These are phyloP conservation scores for Pelagophyceae sp. DNA, from an alignment of 352 stramenopile species.

Conservation along the genomic window DNA sequence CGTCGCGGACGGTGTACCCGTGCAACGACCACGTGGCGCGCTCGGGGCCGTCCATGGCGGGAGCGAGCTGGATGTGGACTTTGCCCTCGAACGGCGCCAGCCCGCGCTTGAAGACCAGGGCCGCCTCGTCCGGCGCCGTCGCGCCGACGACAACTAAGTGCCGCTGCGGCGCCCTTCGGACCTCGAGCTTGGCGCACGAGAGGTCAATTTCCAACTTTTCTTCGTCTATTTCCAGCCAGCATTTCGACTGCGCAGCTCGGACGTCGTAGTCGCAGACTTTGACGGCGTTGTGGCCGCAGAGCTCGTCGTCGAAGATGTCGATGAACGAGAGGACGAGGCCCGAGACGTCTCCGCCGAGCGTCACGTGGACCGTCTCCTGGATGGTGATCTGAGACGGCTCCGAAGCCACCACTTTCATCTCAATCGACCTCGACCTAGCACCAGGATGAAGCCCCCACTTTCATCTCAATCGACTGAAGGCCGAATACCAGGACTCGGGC, in stretches of 20 bases:
- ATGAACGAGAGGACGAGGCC: background rate
- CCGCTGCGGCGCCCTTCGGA: background rate
- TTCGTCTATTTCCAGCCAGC: background rate
- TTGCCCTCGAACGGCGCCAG: background rate
- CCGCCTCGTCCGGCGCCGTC: background rate
- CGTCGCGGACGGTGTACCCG: background rate
- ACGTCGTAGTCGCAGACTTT: background rate
- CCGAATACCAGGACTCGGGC: no score
- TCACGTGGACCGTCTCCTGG: background rate
- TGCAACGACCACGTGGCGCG: background rate
- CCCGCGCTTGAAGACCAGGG: no score
- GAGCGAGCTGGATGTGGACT: background rate
- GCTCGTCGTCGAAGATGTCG: background rate
- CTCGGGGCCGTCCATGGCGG: background rate
- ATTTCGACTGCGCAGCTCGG: background rate
- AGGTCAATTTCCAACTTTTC: background rate
- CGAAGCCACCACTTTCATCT: background rate
- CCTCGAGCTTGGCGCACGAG: background rate
- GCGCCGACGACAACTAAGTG: background rate
- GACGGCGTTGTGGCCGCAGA: background rate
- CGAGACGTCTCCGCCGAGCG: background rate
- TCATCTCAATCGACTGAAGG: no score
- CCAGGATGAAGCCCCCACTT: no score
- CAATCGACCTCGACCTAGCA: no score
- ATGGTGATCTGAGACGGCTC: background rate